phyloP scores from a whole-genome alignment of 805 yeast genomes.

The Saturnispora dispora region DNA sequence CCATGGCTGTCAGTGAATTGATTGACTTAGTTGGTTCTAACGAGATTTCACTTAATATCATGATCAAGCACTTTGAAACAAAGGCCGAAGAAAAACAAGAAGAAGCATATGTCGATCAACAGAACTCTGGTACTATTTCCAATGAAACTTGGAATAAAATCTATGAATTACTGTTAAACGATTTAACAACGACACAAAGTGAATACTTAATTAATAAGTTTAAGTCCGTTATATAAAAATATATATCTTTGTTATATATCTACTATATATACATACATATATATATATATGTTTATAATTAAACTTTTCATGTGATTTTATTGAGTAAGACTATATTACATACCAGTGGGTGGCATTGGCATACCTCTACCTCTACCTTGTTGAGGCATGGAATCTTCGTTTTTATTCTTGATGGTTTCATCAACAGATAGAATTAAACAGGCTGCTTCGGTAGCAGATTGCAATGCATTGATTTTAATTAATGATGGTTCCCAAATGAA shows the following conservation, averaged over 20 bases:
- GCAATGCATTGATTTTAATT: constrained; percentile 87
- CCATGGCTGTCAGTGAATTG: constrained; percentile 23
- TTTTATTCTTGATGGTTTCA: constrained; percentile 78
- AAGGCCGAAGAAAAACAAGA: not conserved
- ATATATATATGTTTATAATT: not conserved
- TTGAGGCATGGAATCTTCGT: constrained; percentile 36
- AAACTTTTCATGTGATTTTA: not conserved
- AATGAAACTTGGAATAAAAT: constrained; percentile 10
- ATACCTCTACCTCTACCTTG: constrained; percentile 60
- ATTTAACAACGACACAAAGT: constrained; percentile 3
- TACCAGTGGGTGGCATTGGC: constrained; percentile 28
- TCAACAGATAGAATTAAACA: constrained; percentile 88
- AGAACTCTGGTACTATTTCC: not conserved
- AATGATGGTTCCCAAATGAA: constrained; percentile 98
- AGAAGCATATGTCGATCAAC: not conserved
- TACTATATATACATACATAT: not conserved
- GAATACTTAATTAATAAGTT: not conserved
- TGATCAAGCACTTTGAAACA: constrained; percentile 10
- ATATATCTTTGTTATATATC: not conserved
- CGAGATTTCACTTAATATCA: constrained; percentile 12
- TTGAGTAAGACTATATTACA: constrained; percentile 5
- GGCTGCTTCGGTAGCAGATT: constrained; percentile 96
- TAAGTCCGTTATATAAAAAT: not conserved
- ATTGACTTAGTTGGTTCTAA: constrained; percentile 1
- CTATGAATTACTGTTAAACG: constrained; percentile 4